These are phyloP conservation scores for Phytophthora pini DNA, from an alignment of 352 stramenopile genomes.

Conservation along the genomic window DNA sequence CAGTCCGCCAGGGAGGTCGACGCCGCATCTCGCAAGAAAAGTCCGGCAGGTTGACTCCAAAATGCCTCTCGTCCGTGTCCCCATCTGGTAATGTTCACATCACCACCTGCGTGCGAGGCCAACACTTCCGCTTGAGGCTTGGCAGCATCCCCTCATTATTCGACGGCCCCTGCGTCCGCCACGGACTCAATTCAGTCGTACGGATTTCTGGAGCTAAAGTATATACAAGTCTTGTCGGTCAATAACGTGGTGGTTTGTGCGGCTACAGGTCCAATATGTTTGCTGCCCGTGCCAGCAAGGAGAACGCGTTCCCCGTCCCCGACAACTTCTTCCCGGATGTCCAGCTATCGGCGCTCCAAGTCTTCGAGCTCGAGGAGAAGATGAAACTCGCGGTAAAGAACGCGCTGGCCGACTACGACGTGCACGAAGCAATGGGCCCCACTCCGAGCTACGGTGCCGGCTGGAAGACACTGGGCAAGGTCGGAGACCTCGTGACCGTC, in stretches of 20 bases:
- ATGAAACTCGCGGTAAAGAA: conserved; percentile 44
- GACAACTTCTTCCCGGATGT: conserved; percentile 55
- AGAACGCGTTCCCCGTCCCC: conserved; percentile 37
- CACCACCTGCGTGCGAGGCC: conserved; percentile 17
- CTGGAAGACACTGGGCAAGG: conserved; percentile 39
- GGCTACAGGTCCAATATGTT: conserved; percentile 15
- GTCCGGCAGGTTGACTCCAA: conserved; percentile 1
- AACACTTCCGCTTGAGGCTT: conserved; percentile 13
- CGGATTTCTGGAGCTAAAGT: background rate
- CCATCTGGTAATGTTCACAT: conserved; percentile 35
- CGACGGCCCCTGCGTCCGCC: conserved; percentile 10
- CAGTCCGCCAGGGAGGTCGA: background rate
- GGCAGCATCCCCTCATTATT: conserved; percentile 13
- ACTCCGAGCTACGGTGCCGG: conserved; percentile 26
- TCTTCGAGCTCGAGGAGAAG: conserved; percentile 43
- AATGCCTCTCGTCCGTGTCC: conserved; percentile 18
- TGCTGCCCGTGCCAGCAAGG: conserved; percentile 10
- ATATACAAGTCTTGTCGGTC: background rate
- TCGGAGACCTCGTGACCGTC: conserved; percentile 38
- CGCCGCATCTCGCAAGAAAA: conserved; percentile 21
- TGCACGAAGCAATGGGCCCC: conserved; percentile 49
- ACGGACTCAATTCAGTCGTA: conserved; percentile 11
- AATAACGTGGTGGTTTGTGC: conserved; percentile 9
- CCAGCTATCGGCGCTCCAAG: conserved; percentile 32
- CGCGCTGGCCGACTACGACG: conserved; percentile 51